Evolutionary conservation across 345 rosid genomes (phyloP).

Genomic region (Chamaenerion angustifolium): DNA sequence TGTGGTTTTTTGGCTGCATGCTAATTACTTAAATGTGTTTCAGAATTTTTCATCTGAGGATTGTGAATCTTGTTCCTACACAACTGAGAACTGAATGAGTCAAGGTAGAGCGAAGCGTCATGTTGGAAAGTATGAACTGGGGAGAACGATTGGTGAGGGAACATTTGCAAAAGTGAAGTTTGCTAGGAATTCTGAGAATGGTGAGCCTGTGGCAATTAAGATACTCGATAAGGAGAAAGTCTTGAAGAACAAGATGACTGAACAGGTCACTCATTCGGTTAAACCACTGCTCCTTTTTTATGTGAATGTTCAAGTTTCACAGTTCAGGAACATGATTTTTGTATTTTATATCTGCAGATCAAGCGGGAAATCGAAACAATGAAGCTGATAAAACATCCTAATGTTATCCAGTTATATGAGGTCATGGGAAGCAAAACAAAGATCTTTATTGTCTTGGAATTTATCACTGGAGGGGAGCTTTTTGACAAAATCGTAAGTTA

Average conservation of each 20-base stretch:
- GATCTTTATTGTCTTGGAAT: slow-evolving; percentile 63
- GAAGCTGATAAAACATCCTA: slow-evolving; percentile 91
- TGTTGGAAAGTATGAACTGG: slow-evolving; percentile 87
- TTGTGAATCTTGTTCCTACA: background rate
- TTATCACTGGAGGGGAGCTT: slow-evolving; percentile 67
- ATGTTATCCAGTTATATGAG: slow-evolving; percentile 78
- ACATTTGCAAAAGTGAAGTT: slow-evolving; percentile 96
- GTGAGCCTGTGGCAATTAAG: slow-evolving; percentile 82
- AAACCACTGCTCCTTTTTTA: background rate
- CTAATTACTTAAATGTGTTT: background rate
- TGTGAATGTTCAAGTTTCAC: background rate
- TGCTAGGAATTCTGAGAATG: slow-evolving; percentile 78
- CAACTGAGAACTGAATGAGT: slow-evolving; percentile 12
- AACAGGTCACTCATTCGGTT: slow-evolving; percentile 46
- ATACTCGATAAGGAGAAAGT: slow-evolving; percentile 95
- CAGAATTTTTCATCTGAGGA: background rate
- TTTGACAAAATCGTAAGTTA: slow-evolving; percentile 69
- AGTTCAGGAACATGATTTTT: background rate
- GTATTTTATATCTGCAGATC: slow-evolving; percentile 38
- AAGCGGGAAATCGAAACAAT: slow-evolving; percentile 80
- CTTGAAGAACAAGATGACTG: slow-evolving; percentile 92
- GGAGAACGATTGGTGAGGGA: slow-evolving; percentile 96
- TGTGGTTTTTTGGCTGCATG: no score
- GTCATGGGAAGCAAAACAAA: slow-evolving; percentile 71
- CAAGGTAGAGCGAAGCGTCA: slow-evolving; percentile 64